Evolutionary conservation across 306 rosid genomes (phyloP), one percentile per base, ranked within the genome.

Genomic region (Prunus armeniaca): DNA sequence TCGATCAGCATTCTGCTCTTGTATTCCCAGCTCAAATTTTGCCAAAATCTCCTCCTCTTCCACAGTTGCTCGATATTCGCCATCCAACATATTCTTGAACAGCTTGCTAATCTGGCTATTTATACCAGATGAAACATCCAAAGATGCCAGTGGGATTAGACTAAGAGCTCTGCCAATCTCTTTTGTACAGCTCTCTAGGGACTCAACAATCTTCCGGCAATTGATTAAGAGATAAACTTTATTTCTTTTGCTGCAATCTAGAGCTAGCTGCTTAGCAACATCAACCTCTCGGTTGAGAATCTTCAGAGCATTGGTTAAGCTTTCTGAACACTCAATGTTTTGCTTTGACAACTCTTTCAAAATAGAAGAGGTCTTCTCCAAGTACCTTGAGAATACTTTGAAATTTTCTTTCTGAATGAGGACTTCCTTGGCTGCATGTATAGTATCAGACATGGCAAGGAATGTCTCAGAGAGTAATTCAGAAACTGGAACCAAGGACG

Each of bases 401-500:
- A 89, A 89, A 78, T 69, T 89, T 5, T 84, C 91, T 80, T 75
- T 81, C 63, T 85, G 91, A 71, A 84, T 75, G 14, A 83, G 65
- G 38, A 87, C 87, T 52, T 77, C 84, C 76, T 77, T 87, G 50
- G 88, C 85, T 28, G 81, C 77, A 71, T 76, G 63, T 63, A 79
- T 76, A 54, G 86, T 79, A 60, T 83, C 89, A 81, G 18, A 6
- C 72, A 86, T 22, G 38, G 65, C 34, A 30, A 54, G 47, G 18
- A 85, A 75, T 49, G 65, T 60, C 43, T 63, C 80, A 62, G 84
- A 79, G 65, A 89, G 76, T 52, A 85, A 83, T 81, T 89, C 89
- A 3, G 89, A 83, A 22, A 56, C 82, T 2, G 83, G 79, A 65
- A 70, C 25, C 38, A 60, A 62, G 1, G 93, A 57, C 18, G 77